A percentile compares a stretch with the other conserved stretches of the same genome.
These are phyloP conservation scores for Sistotremastrum suecicum DNA, from an alignment of 768 basidiomycete species.

Conservation along the genomic window DNA sequence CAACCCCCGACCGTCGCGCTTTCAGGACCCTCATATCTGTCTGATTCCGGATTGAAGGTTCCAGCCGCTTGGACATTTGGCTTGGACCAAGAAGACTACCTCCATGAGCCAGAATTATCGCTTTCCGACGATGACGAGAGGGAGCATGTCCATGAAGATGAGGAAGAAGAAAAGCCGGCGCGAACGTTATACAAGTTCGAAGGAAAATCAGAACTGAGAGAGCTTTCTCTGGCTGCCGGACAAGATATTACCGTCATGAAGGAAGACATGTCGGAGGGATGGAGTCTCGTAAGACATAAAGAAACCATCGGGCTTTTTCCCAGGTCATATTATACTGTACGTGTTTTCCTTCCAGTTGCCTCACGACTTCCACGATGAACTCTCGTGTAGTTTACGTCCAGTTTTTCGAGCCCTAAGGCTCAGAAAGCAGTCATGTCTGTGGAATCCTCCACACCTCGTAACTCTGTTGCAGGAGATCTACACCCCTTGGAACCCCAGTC, in stretches of 20 bases:
- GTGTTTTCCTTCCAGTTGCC: constrained; percentile 40
- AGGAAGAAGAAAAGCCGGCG: constrained; percentile 29
- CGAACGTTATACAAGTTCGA: constrained; percentile 63
- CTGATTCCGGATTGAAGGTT: too few species aligned
- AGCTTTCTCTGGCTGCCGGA: constrained; percentile 54
- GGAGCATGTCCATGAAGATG: constrained; percentile 9
- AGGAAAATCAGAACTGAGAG: constrained; percentile 62
- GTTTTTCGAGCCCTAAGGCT: constrained; percentile 11
- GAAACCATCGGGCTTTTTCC: constrained; percentile 50
- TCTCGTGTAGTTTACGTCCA: constrained; percentile 29
- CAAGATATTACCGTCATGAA: constrained; percentile 58
- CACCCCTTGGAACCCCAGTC: constrained; percentile 43
- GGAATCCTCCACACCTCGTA: constrained; percentile 36
- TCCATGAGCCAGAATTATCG: too few species aligned
- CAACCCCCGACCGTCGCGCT: too few species aligned
- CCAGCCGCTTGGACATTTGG: too few species aligned
- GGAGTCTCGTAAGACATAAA: constrained; percentile 51
- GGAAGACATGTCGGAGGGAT: constrained; percentile 62
- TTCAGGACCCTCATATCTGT: too few species aligned
- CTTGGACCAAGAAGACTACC: too few species aligned
- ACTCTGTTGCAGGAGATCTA: constrained; percentile 14
- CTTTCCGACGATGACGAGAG: constrained; percentile 14
- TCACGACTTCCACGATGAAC: constrained; percentile 36
- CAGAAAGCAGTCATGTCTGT: constrained; percentile 23
- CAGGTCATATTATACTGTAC: constrained; percentile 56